Evolutionary conservation across 1,284 basidiomycete species (phyloP).

Genomic region (Fomitopsis pinicola): DNA sequence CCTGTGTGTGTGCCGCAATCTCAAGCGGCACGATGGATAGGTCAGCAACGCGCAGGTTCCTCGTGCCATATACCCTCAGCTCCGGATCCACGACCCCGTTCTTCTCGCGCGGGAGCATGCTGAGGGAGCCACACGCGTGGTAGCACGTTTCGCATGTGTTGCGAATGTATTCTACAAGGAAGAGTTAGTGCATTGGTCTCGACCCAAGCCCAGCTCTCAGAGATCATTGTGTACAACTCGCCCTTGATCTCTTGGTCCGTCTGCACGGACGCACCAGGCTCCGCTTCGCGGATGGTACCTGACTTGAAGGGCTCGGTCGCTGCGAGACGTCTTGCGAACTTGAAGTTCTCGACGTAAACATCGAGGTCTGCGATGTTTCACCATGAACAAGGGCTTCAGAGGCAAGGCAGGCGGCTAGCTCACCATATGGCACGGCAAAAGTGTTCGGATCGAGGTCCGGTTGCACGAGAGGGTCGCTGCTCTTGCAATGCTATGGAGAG

Average conservation of each 20-base stretch:
- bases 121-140: conserved; percentile 12
- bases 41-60: conserved; percentile 30
- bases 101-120: conserved; percentile 44
- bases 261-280: conserved; percentile 5
- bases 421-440: conserved; percentile 10
- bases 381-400: background rate
- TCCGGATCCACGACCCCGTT: conserved; percentile 50
- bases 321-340: conserved; percentile 12
- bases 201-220: background rate
- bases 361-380: conserved; percentile 12
- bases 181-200: background rate
- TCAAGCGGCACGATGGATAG: conserved; percentile 22
- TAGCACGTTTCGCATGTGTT: conserved; percentile 9
- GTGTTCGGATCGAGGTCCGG: conserved; percentile 9
- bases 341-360: conserved; percentile 10
- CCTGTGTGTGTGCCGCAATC: conserved; percentile 29
- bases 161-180: conserved; percentile 13
- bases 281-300: conserved; percentile 7
- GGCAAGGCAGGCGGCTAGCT: background rate
- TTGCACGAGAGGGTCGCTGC: conserved; percentile 5
- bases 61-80: conserved; percentile 26
- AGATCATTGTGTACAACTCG: background rate
- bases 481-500: conserved; percentile 5
- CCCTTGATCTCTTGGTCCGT: conserved; percentile 15
- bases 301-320: conserved; percentile 15